Evolutionary conservation across 106 monocot genomes (phyloP), one percentile per base, ranked within the genome.

Genomic region (Apostasia ramifera): DNA sequence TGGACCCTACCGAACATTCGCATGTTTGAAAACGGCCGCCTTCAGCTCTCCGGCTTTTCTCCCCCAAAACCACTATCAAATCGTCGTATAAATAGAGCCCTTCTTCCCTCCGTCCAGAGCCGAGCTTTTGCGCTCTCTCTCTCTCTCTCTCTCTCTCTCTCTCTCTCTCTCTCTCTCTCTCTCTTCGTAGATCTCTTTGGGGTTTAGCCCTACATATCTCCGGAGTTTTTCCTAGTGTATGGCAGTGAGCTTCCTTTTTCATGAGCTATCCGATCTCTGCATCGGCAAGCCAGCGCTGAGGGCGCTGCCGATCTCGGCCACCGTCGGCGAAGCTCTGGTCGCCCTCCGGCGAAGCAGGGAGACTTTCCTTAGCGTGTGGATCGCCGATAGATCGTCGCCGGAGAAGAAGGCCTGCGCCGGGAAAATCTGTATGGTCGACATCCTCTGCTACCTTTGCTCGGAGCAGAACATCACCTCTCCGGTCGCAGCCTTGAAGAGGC

Each of bases 181-280:
- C 50, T 50, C 50, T 26, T 26, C 26, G 26, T 26, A 26, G 26
- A 26, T 50, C 50, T 50, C 50, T 50, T 8, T 50, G 3, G 6
- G 3, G 6, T 5, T 8, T 5, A 5, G 3, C 50, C 8, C 50
- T 3, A 50, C 6, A 50, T 3, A 5, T 50, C 50, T 50, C 3
- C 6, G 50, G 50, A 50, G 8, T 50, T 50, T 38, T 47, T 55
- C 53, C 51, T 26, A 53, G 80, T 82, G 85, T 70, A 90, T 90
- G 89, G 89, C 89, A 85, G 81, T 81, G 61, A 71, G 72, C 57
- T 66, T 85, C n/a, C 62, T 80, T 41, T 73, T 72, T 4, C 59
- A 74, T 68, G 90, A 81, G 66, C 78, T 83, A 58, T 85, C 92
- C 15, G 92, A 92, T 57, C 88, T 92, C 71, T 92, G 92, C 80